Conservation (phyloP, 345 rosid genomes). For the Kandelia obovata region DNA sequence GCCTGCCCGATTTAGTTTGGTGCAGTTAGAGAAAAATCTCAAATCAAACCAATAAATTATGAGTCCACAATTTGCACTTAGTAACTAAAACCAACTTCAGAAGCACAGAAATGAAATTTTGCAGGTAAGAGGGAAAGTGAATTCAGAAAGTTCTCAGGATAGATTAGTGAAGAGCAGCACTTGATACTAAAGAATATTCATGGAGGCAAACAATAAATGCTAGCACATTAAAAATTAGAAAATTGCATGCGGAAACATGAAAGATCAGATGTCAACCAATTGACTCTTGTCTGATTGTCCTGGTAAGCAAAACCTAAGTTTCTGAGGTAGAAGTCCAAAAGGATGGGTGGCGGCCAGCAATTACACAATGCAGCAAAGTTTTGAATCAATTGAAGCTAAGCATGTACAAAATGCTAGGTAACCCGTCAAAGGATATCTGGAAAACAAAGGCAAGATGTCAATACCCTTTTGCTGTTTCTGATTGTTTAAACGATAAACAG, state of each 20-base stretch:
- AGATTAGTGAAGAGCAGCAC: too few species aligned
- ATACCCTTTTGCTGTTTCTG: background rate
- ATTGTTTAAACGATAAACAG: background rate
- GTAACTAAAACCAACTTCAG: too few species aligned
- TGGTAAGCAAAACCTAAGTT: background rate
- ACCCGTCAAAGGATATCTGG: conserved; percentile 83
- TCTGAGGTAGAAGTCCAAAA: conserved; percentile 52
- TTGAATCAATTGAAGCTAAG: conserved; percentile 85
- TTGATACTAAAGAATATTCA: too few species aligned
- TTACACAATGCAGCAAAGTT: conserved; percentile 78
- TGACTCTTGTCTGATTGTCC: background rate
- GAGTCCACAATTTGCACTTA: too few species aligned
- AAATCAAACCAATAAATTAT: too few species aligned
- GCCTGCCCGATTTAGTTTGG: too few species aligned
- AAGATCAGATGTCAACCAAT: background rate
- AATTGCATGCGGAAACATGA: background rate
- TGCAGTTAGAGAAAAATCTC: too few species aligned
- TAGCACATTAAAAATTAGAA: background rate
- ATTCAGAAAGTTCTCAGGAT: too few species aligned
- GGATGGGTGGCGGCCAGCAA: conserved; percentile 4
- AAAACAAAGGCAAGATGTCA: background rate
- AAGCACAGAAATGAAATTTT: too few species aligned
- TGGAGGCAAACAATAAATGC: too few species aligned
- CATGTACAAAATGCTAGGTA: conserved; percentile 86
- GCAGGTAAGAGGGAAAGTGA: too few species aligned